Percentiles rank a stretch among this genome's conserved stretches.
phyloP scores from a whole-genome alignment of 2,329 filamentous ascomycete species.

The Aureobasidium leucospermi region DNA sequence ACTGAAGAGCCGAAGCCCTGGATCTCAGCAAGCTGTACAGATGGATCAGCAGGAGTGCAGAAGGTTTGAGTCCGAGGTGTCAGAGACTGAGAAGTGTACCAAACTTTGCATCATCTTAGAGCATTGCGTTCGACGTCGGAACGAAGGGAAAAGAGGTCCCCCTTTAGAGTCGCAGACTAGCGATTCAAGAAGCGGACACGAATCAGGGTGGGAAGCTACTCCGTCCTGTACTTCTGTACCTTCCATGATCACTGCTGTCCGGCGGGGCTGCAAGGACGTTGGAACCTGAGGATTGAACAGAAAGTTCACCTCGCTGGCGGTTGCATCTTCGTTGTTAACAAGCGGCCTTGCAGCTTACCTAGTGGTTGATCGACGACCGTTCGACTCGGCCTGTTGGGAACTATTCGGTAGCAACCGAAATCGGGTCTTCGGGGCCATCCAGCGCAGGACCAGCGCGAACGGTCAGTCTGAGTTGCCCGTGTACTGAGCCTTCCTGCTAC shows the following conservation, averaged over 20 bases:
- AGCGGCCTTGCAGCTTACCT: neutral
- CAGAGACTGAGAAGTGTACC: slow-evolving; percentile 1
- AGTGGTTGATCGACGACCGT: neutral
- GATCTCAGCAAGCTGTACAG: neutral
- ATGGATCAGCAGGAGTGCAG: neutral
- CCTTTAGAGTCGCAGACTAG: neutral
- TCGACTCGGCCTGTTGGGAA: neutral
- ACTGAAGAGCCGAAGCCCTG: neutral
- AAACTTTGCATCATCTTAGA: neutral
- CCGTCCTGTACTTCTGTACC: neutral
- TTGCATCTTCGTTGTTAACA: neutral
- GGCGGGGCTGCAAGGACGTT: neutral
- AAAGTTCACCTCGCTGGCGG: neutral
- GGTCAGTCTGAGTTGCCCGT: too few relatives aligned
- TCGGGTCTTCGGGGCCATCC: neutral
- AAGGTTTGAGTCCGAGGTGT: slow-evolving; percentile 8
- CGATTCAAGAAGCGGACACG: slow-evolving; percentile 3
- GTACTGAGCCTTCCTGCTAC: too few relatives aligned
- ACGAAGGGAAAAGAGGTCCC: neutral
- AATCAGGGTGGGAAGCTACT: neutral
- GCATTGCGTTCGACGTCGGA: neutral
- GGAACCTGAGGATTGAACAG: neutral
- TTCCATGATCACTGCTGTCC: neutral
- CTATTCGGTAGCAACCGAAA: neutral
- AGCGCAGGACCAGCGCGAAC: too few relatives aligned